These are phyloP conservation scores for Xerocomus spinulosus DNA, from an alignment of 768 basidiomycete species.

Conservation along the genomic window DNA sequence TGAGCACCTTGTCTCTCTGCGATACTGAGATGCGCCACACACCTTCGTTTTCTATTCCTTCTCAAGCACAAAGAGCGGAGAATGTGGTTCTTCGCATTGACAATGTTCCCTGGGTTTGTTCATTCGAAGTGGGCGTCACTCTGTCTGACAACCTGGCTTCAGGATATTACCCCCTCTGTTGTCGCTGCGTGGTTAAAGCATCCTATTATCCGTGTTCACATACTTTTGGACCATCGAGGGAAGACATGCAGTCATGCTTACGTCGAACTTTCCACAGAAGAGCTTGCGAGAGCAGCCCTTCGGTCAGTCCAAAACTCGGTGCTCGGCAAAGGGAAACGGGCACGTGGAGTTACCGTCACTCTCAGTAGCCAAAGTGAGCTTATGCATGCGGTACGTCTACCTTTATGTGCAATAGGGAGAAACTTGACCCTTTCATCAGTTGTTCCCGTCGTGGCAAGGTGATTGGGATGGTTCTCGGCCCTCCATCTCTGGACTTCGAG, in stretches of 20 bases:
- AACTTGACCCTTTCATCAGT: conserved; percentile 32
- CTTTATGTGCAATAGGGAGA: neutral
- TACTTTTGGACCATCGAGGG: conserved; percentile 74
- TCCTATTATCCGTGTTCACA: conserved; percentile 60
- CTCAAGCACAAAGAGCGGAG: conserved; percentile 27
- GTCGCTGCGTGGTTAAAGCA: conserved; percentile 68
- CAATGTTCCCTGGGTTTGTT: conserved; percentile 81
- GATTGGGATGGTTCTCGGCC: conserved; percentile 65
- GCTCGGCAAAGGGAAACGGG: conserved; percentile 71
- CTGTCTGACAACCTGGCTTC: conserved; percentile 6
- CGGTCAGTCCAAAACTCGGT: conserved; percentile 51
- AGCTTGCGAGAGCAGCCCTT: conserved; percentile 61
- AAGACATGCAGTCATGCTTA: conserved; percentile 85
- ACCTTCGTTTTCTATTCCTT: conserved; percentile 8
- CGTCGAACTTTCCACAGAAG: conserved; percentile 62
- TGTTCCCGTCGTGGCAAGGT: conserved; percentile 81
- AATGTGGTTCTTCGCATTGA: conserved; percentile 74
- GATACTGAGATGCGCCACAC: conserved; percentile 18
- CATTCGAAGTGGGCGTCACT: neutral
- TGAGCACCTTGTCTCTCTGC: conserved; percentile 30
- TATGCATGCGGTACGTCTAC: conserved; percentile 60
- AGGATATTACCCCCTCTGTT: conserved; percentile 82
- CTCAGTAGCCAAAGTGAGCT: conserved; percentile 75
- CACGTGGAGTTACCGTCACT: conserved; percentile 81
- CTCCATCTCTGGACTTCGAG: conserved; percentile 59